Base-by-base conservation (phyloP, 2,329 filamentous ascomycete genomes). In the Coniochaeta hoffmannii region DNA sequence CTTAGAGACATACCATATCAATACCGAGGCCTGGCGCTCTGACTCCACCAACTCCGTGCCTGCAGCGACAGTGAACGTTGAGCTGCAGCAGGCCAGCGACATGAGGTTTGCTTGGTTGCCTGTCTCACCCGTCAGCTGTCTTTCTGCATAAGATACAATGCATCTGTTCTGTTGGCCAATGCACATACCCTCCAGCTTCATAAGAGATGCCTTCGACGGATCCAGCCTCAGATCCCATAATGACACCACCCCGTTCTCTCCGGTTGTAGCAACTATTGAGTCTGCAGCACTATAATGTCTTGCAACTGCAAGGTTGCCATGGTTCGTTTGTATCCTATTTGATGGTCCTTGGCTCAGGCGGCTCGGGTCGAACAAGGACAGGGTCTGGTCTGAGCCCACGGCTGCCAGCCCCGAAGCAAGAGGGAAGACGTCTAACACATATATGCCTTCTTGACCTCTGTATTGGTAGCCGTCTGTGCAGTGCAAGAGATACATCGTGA, bases 21-120 rank as follows among this genome's bases (percentile, higher is more conserved):
- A 65, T 50, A 88, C 80, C 6, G 80, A 81, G 15, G 83, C 81
- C 56, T 80, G 76, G 67, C 83, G 77, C 61, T 86, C 81, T 36
- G 82, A 79, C 35, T 86, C 81, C 38, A 82, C 80, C 35, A 89
- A 75, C 64, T 93, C 89, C 1, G 88, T 90, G 31, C 89, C 89
- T 8, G 85, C 83, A 22, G 85, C 88, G 17, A 93, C 72, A 3
- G 82, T 76, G 61, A 84, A 80, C 14, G 78, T 78, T 11, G 70
- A 65, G 10, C 75, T 69, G 50, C 78, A 80, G 60, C 84, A 83
- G 1, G 86, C 85, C 50, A 93, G 72, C 14, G 88, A 86, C 12
- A 87, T 73, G 15, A 93, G 77, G 36, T 56, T 60, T 2, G 41
- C 52, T 50, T 57, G 28, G 53, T 24, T 46, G 53, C 52, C 19